Evolutionary conservation across 306 rosid species (phyloP).

Genomic region (Vigna radiata): DNA sequence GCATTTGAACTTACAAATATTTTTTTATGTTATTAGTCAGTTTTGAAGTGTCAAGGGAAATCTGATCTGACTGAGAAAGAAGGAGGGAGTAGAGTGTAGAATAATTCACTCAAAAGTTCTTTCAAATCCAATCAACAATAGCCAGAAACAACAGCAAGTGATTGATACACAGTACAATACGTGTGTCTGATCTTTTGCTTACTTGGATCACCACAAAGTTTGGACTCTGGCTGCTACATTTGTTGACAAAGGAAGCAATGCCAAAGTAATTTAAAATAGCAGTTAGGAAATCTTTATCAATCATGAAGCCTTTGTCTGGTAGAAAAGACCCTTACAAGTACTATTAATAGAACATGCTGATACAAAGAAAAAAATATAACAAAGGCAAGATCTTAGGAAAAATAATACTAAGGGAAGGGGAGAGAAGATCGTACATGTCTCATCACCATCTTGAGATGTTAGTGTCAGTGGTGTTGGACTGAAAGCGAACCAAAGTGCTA

Average conservation of each 20-base stretch:
- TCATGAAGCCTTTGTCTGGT: constrained; percentile 1
- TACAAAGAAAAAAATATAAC: constrained; percentile 3
- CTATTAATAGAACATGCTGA: constrained; percentile 32
- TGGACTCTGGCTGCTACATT: constrained; percentile 12
- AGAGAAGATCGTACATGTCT: constrained; percentile 25
- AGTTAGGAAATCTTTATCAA: constrained; percentile 44
- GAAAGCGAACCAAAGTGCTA: constrained; percentile 34
- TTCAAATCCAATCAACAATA: not conserved
- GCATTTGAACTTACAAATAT: not conserved
- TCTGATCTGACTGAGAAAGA: not conserved
- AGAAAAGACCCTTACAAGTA: constrained; percentile 19
- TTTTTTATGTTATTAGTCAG: not conserved
- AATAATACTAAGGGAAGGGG: not conserved
- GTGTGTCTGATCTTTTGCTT: constrained; percentile 11
- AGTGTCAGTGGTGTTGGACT: constrained; percentile 18
- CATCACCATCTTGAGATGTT: not conserved
- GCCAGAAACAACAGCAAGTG: not conserved
- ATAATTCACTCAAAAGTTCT: not conserved
- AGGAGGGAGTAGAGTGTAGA: constrained; percentile 12
- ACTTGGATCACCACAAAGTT: constrained; percentile 20
- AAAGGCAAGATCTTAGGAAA: constrained; percentile 10
- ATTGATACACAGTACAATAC: not conserved
- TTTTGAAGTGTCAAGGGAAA: constrained; percentile 21
- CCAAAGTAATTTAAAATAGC: constrained; percentile 37
- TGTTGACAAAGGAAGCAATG: constrained; percentile 47